Evolutionary conservation across 345 rosid species (phyloP).

Genomic region (Lagerstroemia speciosa): DNA sequence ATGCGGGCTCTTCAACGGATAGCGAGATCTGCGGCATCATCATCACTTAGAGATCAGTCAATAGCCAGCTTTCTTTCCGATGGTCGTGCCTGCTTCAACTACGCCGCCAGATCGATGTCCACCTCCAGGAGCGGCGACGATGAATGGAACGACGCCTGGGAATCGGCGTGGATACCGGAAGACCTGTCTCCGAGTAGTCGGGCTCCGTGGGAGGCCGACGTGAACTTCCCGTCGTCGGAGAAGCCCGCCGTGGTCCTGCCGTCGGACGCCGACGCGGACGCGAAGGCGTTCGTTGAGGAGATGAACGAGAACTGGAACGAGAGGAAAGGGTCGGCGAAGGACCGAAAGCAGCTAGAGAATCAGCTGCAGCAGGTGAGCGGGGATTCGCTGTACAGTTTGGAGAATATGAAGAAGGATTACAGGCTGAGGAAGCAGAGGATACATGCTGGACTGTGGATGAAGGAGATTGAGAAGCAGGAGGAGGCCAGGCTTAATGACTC

Average conservation of each 20-base stretch:
- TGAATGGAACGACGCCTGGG: slow-evolving; percentile 95
- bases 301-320: slow-evolving; percentile 85
- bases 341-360: slow-evolving; percentile 15
- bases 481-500: slow-evolving; percentile 61
- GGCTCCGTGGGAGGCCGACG: slow-evolving; percentile 83
- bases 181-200: slow-evolving; percentile 45
- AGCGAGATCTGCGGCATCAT: slow-evolving; percentile 4
- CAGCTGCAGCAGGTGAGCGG: slow-evolving; percentile 12
- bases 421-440: slow-evolving; percentile 89
- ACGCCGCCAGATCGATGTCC: slow-evolving; percentile 5
- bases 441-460: slow-evolving; percentile 81
- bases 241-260: slow-evolving; percentile 15
- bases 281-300: slow-evolving; percentile 87
- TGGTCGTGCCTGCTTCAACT: background rate
- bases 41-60: background rate
- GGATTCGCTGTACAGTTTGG: slow-evolving; percentile 58
- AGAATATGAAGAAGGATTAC: slow-evolving; percentile 79
- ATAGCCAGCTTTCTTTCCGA: background rate
- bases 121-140: slow-evolving; percentile 34
- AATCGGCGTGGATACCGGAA: slow-evolving; percentile 82
- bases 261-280: slow-evolving; percentile 52
- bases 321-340: slow-evolving; percentile 38
- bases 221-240: slow-evolving; percentile 39
- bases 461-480: slow-evolving; percentile 80
- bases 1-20: slow-evolving; percentile 32